Percentiles rank a stretch among this genome's conserved stretches.
Evolutionary conservation across 2,329 filamentous ascomycete species (phyloP).

Genomic region (Aureobasidium pullulans): DNA sequence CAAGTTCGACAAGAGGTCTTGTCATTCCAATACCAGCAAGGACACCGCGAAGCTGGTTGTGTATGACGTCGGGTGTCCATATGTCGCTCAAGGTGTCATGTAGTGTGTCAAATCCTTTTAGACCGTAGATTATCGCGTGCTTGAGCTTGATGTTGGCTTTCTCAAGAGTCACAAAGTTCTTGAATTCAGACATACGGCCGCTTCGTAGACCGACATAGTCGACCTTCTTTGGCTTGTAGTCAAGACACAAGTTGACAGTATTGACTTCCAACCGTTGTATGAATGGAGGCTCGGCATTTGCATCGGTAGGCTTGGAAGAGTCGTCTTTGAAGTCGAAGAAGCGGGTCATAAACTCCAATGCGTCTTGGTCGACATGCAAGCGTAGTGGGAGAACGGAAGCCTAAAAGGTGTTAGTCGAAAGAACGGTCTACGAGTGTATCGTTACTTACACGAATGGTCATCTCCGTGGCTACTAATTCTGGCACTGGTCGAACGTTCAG

Average conservation of each 20-base stretch:
- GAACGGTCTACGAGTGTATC: constrained; percentile 15
- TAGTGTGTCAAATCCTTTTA: constrained; percentile 82
- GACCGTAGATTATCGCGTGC: constrained; percentile 86
- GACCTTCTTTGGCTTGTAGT: constrained; percentile 98
- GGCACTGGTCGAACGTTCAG: constrained; percentile 80
- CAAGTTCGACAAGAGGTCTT: constrained; percentile 85
- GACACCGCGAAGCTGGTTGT: constrained; percentile 81
- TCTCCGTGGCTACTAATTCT: constrained; percentile 78
- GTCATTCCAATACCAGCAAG: constrained; percentile 84
- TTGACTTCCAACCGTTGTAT: constrained; percentile 84
- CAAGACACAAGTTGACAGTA: constrained; percentile 73
- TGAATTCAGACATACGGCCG: constrained; percentile 92
- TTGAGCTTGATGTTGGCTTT: constrained; percentile 77
- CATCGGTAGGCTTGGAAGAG: constrained; percentile 31
- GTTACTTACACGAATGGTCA: constrained; percentile 61
- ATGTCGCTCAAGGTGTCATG: constrained; percentile 89
- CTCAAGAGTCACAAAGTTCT: constrained; percentile 95
- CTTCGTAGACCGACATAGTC: constrained; percentile 90
- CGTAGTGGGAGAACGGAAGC: constrained; percentile 73
- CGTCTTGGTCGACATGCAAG: constrained; percentile 94
- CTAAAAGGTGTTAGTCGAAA: constrained; percentile 25
- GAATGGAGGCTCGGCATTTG: constrained; percentile 53
- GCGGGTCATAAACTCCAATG: constrained; percentile 89
- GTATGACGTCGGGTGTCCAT: constrained; percentile 89
- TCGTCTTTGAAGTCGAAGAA: constrained; percentile 98